Conservation (phyloP, 1,284 basidiomycete species). For the Moniliella sp. region DNA sequence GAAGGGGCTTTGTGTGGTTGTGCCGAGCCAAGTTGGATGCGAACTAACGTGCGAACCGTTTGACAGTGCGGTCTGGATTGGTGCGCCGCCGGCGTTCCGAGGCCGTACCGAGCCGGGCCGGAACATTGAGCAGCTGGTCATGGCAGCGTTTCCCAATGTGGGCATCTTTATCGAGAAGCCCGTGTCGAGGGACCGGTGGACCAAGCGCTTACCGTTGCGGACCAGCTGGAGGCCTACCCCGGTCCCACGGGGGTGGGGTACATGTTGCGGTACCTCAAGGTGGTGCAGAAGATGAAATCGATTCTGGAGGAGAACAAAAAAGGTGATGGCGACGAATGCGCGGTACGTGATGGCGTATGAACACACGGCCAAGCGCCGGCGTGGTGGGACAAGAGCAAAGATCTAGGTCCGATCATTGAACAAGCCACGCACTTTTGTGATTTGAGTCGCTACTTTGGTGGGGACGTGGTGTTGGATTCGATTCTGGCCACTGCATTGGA, state of each 20-base stretch:
- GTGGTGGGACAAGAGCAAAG: constrained; percentile 87
- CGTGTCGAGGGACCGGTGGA: constrained; percentile 53
- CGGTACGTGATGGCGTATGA: constrained; percentile 89
- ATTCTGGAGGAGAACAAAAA: constrained; percentile 79
- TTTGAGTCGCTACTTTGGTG: constrained; percentile 86
- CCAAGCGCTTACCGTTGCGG: constrained; percentile 34
- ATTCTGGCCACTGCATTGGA: constrained; percentile 41
- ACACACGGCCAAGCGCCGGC: constrained; percentile 51
- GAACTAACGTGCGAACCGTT: neutral
- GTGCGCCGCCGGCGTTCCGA: constrained; percentile 78
- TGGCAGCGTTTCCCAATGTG: constrained; percentile 50
- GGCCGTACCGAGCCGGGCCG: constrained; percentile 40
- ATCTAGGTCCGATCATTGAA: constrained; percentile 76
- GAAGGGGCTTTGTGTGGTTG: too few relatives aligned
- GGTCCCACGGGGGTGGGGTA: constrained; percentile 75
- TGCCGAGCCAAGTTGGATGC: neutral
- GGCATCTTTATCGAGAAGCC: constrained; percentile 92
- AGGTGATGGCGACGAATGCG: constrained; percentile 89
- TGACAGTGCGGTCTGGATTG: constrained; percentile 56
- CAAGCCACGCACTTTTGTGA: constrained; percentile 64
- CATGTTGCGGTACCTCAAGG: constrained; percentile 37
- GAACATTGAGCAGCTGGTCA: constrained; percentile 70
- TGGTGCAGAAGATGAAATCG: constrained; percentile 82
- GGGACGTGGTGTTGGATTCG: constrained; percentile 68
- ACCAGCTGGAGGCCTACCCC: constrained; percentile 36